These are phyloP conservation scores for Talaromyces liani DNA, from an alignment of 495 filamentous ascomycete genomes.

Conservation along the genomic window DNA sequence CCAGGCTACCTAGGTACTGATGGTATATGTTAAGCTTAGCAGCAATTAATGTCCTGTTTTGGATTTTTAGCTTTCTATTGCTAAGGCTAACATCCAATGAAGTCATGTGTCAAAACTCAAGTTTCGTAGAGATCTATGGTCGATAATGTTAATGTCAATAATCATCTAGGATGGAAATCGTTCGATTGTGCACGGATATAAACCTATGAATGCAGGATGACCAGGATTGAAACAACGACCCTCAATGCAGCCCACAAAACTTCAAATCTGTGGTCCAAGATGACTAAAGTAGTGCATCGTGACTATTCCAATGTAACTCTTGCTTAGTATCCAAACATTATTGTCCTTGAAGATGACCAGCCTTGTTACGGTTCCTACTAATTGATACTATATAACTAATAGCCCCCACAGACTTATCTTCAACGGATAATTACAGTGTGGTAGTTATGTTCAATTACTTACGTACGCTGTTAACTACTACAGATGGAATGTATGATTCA, in stretches of 20 bases:
- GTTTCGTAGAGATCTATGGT: background rate
- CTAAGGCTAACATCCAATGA: too few species aligned
- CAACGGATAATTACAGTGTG: background rate
- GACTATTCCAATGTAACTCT: background rate
- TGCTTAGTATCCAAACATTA: background rate
- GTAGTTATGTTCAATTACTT: background rate
- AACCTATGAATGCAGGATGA: background rate
- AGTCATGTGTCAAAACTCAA: background rate
- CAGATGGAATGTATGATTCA: background rate
- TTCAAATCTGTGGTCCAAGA: background rate
- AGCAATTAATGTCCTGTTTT: too few species aligned
- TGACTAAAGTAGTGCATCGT: background rate
- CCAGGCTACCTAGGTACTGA: too few species aligned
- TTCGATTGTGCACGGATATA: background rate
- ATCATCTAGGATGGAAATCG: background rate
- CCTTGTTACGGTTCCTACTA: background rate
- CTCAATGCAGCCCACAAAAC: background rate
- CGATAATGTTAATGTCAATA: background rate
- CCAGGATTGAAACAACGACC: background rate
- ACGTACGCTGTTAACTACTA: too few species aligned
- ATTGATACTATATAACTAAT: background rate
- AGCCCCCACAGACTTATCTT: background rate
- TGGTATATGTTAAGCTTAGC: too few species aligned
- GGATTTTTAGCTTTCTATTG: too few species aligned
- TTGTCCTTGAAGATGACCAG: background rate